phyloP scores from a whole-genome alignment of 495 filamentous ascomycete genomes.

The Aspergillus egyptiacus region DNA sequence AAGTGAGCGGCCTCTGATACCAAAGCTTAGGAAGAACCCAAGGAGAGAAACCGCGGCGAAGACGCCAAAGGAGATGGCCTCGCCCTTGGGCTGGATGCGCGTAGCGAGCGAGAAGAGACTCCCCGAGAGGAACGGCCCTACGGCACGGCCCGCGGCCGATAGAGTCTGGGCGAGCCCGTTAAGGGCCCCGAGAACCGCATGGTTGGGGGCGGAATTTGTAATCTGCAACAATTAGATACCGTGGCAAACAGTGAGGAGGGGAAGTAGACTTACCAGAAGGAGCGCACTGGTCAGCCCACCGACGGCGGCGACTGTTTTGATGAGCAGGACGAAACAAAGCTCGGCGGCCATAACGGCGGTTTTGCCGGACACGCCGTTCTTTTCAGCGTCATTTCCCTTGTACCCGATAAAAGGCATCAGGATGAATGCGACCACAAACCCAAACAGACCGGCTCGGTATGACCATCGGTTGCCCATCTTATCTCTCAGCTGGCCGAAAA shows the following conservation, averaged over 20 bases:
- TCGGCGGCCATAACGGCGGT: conserved; percentile 61
- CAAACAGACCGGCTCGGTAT: conserved; percentile 73
- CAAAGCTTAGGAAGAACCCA: conserved; percentile 69
- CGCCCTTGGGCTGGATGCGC: conserved; percentile 69
- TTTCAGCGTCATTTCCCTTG: conserved; percentile 46
- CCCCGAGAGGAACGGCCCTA: conserved; percentile 84
- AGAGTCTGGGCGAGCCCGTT: conserved; percentile 94
- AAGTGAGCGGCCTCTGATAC: conserved; percentile 55
- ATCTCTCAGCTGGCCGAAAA: conserved; percentile 74
- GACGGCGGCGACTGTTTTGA: conserved; percentile 86
- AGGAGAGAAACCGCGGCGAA: conserved; percentile 73
- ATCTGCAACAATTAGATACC: conserved; percentile 48
- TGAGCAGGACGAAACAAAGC: conserved; percentile 67
- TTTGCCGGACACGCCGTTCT: conserved; percentile 41
- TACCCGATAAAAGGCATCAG: conserved; percentile 89
- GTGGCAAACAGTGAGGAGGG: conserved; percentile 1
- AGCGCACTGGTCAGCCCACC: conserved; percentile 85
- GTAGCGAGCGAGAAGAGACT: conserved; percentile 71
- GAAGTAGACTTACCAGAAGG: conserved; percentile 57
- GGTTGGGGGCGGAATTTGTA: conserved; percentile 84
- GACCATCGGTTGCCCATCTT: conserved; percentile 79
- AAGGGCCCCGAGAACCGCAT: conserved; percentile 79
- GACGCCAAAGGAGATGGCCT: conserved; percentile 73
- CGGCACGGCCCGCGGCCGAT: conserved; percentile 81
- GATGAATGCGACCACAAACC: conserved; percentile 75